Evolutionary conservation across 805 yeast species (phyloP).

Genomic region (Schwanniomyces vanrijiae): DNA sequence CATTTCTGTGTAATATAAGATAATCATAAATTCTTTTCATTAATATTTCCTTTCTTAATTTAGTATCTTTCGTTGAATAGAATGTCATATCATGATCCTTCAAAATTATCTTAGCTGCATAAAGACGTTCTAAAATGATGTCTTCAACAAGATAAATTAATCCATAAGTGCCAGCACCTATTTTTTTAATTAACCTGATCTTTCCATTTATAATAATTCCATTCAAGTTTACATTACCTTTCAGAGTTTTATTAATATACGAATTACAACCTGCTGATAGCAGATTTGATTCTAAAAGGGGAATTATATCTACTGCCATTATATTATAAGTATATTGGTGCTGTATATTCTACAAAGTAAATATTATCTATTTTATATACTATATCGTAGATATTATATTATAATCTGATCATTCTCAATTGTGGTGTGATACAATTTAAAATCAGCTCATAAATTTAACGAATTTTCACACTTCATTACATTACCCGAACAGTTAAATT

Average conservation of each 20-base stretch:
- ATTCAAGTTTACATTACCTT: slow-evolving; percentile 6
- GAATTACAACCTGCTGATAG: slow-evolving; percentile 1
- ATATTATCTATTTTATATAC: not conserved
- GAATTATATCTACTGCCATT: slow-evolving; percentile 13
- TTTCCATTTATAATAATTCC: slow-evolving; percentile 28
- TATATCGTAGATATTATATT: not conserved
- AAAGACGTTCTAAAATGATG: slow-evolving; percentile 44
- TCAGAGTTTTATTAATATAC: slow-evolving; percentile 2
- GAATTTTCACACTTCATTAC: not conserved
- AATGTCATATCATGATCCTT: slow-evolving; percentile 40
- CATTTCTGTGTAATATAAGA: slow-evolving; percentile 15
- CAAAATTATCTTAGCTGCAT: slow-evolving; percentile 72
- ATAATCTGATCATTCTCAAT: not conserved
- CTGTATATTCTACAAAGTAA: not conserved
- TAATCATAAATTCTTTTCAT: slow-evolving; percentile 23
- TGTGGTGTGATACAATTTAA: not conserved
- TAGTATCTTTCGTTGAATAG: slow-evolving; percentile 29
- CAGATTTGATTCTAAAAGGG: slow-evolving; percentile 8
- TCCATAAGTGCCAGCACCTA: slow-evolving; percentile 88
- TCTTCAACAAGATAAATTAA: slow-evolving; percentile 72
- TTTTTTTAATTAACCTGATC: slow-evolving; percentile 46
- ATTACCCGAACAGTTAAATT: not conserved
- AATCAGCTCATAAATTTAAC: not conserved
- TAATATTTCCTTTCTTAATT: slow-evolving; percentile 28
- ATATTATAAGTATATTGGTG: not conserved